Evolutionary conservation across 78 protist species (phyloP), one percentile per base, ranked within the genome.

Genomic region (Speleostelium caveatum): DNA sequence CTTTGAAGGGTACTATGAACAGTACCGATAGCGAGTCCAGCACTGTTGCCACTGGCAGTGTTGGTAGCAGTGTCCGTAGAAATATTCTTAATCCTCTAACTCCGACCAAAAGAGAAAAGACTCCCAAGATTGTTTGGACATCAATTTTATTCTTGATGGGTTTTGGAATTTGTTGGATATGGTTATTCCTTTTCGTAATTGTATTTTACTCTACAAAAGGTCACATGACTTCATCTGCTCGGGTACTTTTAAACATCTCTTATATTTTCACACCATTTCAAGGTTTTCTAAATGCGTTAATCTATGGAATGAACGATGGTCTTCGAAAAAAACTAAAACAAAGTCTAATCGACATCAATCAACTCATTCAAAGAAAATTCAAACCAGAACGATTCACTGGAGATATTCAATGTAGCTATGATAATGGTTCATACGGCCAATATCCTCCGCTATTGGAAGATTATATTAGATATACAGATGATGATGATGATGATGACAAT

Each of bases 101-200:
- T 42, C 26, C 5, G 10, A 10, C 24, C 77, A 32, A 36, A 21
- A 24, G 30, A 72, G 5, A 33, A 45, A 68, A 63, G 38, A 77
- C 87, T 33, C 87, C 87, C 7, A 77, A 65, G 21, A 65, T 77
- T 2, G 53, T 77, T 19, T 63, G 87, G 61, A 77, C 87, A 53
- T 65, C 75, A 38, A 30, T 77, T 14, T 65, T 53, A 36, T 77
- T 65, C 35, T 49, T 77, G n/a, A 24, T 77, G n/a, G 36, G 75
- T 33, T 77, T 77, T 53, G 87, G 53, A n/a, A 51, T 77, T 35
- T 63, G 62, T 51, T 77, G 87, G 87, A 2, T 42, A 2, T 65
- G 65, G 63, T 21, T 56, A 10, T 33, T 77, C 62, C 21, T 77
- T 22, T 61, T 36, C 0, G 73, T 77, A 1, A 35, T 77, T 0